Evolutionary conservation across 2,329 filamentous ascomycete species (phyloP).

Genomic region (Xylaria sp.): DNA sequence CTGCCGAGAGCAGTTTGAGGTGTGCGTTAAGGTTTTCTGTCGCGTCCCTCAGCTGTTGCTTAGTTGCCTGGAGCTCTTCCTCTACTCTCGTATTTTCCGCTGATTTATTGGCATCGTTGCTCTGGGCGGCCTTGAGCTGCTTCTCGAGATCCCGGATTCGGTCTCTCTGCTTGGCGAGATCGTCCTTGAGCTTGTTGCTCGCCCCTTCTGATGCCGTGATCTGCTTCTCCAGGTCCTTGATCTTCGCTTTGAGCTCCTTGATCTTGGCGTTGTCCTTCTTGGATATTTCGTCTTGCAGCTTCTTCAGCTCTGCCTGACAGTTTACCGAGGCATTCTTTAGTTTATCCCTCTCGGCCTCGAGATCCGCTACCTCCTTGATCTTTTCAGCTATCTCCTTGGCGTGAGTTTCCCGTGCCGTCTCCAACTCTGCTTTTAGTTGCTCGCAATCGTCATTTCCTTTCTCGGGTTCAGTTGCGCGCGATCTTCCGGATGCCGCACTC

Average conservation of each 20-base stretch:
- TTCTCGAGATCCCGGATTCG: constrained; percentile 7
- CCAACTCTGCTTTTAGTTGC: background rate
- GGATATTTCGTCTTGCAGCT: constrained; percentile 7
- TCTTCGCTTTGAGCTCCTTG: constrained; percentile 7
- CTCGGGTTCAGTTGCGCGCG: background rate
- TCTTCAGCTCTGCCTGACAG: background rate
- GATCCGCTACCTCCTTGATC: background rate
- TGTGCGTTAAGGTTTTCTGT: background rate
- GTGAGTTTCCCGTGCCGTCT: background rate
- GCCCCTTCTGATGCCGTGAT: constrained; percentile 4
- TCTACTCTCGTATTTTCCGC: background rate
- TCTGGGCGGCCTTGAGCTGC: constrained; percentile 5
- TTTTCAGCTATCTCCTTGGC: background rate
- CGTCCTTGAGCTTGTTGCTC: background rate
- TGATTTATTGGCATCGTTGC: background rate
- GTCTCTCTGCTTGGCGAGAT: background rate
- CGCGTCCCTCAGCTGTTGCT: background rate
- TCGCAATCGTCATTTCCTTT: background rate
- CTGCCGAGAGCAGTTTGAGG: background rate
- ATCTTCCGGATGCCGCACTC: background rate
- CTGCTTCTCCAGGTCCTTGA: constrained; percentile 22
- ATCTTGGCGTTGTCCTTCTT: constrained; percentile 10
- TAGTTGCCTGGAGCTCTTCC: background rate
- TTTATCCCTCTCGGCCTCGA: constrained; percentile 5
- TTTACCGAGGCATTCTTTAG: background rate